Evolutionary conservation across 768 basidiomycete species (phyloP), one percentile per base, ranked within the genome.

Genomic region (Lyophyllum shimeji): DNA sequence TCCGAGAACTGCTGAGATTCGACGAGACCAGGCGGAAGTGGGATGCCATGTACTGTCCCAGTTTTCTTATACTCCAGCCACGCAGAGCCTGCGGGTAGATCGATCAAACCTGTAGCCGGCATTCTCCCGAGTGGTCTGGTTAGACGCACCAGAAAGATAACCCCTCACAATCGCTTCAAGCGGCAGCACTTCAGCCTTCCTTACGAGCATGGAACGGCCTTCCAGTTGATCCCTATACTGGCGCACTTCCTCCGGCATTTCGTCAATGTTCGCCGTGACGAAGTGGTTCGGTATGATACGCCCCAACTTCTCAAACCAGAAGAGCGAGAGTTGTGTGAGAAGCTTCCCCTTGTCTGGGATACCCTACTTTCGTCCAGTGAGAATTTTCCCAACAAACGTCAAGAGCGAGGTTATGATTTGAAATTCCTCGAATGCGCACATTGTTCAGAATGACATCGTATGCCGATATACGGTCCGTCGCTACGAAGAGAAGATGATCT

Each of bases 111-210:
- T 11, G 27, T 18, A 44, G 18, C n/a, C n/a, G 24, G 2, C 21
- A 18, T 13, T 33, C 7, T 17, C 6, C 17, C 33, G 25, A 21
- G 37, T 18, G 7, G 21, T n/a, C n/a, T n/a, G n/a, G n/a, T n/a
- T n/a, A 42, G 23, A 48, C 60, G 27, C 60, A 94, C 96, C 96
- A n/a, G 96, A 91, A 56, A 99, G 77, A 72, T 98, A 98, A 2
- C 96, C 96, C 59, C 97, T 78, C 17, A 98, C 96, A 64, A 99
- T 98, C 6, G 91, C 94, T 71, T 99, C 97, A 6, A 98, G 78
- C 20, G 92, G 93, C 27, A 98, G 76, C 25, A 98, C 90, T 67
- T 87, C 81, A 0, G 95, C 95, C 65, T 87, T 95, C 69, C 74
- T 82, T 9, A 98, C 97, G 50, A 97, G 85, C 90, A 99, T 98